These are phyloP conservation scores for Candida pseudofarinosa DNA, from an alignment of 805 yeast genomes.

Conservation along the genomic window DNA sequence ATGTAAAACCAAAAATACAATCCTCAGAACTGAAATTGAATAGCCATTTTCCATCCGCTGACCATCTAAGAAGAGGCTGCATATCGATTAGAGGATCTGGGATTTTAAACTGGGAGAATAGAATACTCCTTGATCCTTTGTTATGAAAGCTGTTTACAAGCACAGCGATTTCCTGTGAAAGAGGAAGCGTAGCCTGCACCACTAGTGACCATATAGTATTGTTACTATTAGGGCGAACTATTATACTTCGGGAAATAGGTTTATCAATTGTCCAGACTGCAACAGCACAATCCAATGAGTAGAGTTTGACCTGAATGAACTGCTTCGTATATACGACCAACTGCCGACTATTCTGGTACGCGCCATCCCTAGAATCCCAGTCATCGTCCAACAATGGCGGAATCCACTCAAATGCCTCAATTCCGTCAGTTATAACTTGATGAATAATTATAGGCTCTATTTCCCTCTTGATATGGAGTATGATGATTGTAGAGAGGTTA, in stretches of 20 bases:
- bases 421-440: slow-evolving; percentile 24
- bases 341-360: slow-evolving; percentile 31
- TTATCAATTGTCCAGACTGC: slow-evolving; percentile 28
- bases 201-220: slow-evolving; percentile 30
- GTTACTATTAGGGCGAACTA: slow-evolving; percentile 14
- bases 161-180: slow-evolving; percentile 10
- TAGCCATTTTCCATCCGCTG: slow-evolving; percentile 33
- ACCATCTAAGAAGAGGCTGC: slow-evolving; percentile 24
- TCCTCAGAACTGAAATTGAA: slow-evolving; percentile 19
- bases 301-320: slow-evolving; percentile 26
- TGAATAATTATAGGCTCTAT: slow-evolving; percentile 28
- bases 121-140: slow-evolving; percentile 27
- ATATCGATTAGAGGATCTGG: slow-evolving; percentile 8
- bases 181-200: slow-evolving; percentile 19
- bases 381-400: slow-evolving; percentile 14
- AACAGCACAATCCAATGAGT: slow-evolving; percentile 34
- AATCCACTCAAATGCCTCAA: slow-evolving; percentile 33
- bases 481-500: slow-evolving; percentile 14
- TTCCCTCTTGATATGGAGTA: slow-evolving; percentile 19
- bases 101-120: slow-evolving; percentile 19
- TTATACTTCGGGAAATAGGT: slow-evolving; percentile 20
- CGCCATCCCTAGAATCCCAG: slow-evolving; percentile 16
- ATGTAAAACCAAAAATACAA: slow-evolving; percentile 23
- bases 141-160: slow-evolving; percentile 28
- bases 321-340: slow-evolving; percentile 26